Evolutionary conservation across 2,329 filamentous ascomycete genomes (phyloP).

Genomic region (Monosporascus ibericus): DNA sequence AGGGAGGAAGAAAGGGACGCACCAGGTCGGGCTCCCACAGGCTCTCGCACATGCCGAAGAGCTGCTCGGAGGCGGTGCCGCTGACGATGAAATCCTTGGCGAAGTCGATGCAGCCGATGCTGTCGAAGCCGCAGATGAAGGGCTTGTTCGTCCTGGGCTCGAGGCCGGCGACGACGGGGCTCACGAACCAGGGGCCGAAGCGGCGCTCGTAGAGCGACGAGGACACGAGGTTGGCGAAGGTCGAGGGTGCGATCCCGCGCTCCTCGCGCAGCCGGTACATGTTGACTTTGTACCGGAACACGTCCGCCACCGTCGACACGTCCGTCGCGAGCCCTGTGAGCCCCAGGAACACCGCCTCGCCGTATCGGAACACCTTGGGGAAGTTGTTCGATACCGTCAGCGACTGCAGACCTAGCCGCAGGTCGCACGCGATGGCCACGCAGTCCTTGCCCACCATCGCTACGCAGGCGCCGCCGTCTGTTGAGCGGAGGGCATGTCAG

Average conservation of each 20-base stretch:
- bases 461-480: slow-evolving; percentile 86
- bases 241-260: slow-evolving; percentile 88
- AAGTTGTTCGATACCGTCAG: slow-evolving; percentile 99
- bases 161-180: slow-evolving; percentile 88
- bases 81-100: slow-evolving; percentile 99
- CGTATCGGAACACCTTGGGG: slow-evolving; percentile 98
- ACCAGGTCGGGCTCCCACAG: slow-evolving; percentile 97
- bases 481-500: slow-evolving; percentile 2
- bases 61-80: slow-evolving; percentile 91
- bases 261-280: slow-evolving; percentile 99
- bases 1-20: slow-evolving; percentile 28
- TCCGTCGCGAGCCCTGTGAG: slow-evolving; percentile 96
- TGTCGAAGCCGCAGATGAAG: slow-evolving; percentile 98
- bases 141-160: slow-evolving; percentile 91
- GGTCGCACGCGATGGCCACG: slow-evolving; percentile 97
- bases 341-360: slow-evolving; percentile 80
- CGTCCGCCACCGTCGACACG: slow-evolving; percentile 87
- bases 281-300: slow-evolving; percentile 99
- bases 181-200: slow-evolving; percentile 96
- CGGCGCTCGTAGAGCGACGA: slow-evolving; percentile 88
- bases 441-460: slow-evolving; percentile 99
- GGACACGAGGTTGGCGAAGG: slow-evolving; percentile 92
- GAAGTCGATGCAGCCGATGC: slow-evolving; percentile 98
- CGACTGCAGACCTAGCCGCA: slow-evolving; percentile 92
- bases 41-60: slow-evolving; percentile 98